Evolutionary conservation across 208 protist genomes (phyloP).

Genomic region (Trypanosoma cruzi): DNA sequence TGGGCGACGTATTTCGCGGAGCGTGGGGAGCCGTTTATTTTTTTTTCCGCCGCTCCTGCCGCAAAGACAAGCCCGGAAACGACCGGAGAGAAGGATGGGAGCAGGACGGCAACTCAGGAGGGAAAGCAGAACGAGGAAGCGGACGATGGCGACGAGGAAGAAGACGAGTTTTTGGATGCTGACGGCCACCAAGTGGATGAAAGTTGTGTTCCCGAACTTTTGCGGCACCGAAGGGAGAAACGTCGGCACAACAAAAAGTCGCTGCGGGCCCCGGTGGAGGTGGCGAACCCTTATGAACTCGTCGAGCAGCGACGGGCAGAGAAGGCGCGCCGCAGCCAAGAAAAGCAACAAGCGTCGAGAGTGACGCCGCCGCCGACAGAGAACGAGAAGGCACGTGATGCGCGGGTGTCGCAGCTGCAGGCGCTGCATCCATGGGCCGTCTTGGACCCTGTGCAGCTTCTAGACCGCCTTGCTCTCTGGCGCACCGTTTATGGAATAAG

Average conservation of each 20-base stretch:
- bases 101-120: background rate
- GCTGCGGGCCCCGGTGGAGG: slow-evolving; percentile 73
- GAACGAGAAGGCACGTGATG: slow-evolving; percentile 66
- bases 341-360: slow-evolving; percentile 34
- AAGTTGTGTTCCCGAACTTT: slow-evolving; percentile 36
- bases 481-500: slow-evolving; percentile 42
- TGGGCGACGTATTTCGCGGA: slow-evolving; percentile 95
- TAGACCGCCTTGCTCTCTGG: slow-evolving; percentile 75
- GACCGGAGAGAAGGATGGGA: slow-evolving; percentile 4
- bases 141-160: slow-evolving; percentile 30
- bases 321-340: slow-evolving; percentile 40
- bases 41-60: slow-evolving; percentile 87
- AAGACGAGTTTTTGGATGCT: slow-evolving; percentile 31
- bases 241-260: slow-evolving; percentile 75
- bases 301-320: slow-evolving; percentile 46
- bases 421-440: slow-evolving; percentile 55
- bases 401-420: slow-evolving; percentile 33
- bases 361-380: slow-evolving; percentile 44
- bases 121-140: slow-evolving; percentile 20
- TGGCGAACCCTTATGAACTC: slow-evolving; percentile 79
- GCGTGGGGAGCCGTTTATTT: slow-evolving; percentile 87
- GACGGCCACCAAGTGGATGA: slow-evolving; percentile 32
- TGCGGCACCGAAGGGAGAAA: slow-evolving; percentile 58
- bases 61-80: background rate
- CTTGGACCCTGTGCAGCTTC: slow-evolving; percentile 71